Evolutionary conservation across 768 basidiomycete genomes (phyloP), one percentile per base, ranked within the genome.

Genomic region (Mycena alexandri): DNA sequence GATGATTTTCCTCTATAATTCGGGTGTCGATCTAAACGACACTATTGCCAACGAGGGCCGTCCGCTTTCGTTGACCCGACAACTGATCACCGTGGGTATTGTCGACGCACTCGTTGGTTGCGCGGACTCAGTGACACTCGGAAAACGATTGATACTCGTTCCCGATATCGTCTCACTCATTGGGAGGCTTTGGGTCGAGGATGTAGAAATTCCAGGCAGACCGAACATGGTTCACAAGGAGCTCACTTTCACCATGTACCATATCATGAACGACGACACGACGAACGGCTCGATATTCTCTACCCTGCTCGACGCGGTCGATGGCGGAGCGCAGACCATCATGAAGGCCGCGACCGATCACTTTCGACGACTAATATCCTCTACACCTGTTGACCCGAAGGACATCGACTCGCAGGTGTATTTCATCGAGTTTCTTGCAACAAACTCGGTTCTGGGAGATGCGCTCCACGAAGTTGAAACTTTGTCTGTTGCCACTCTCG

Each of bases 1-100:
- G 66, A 62, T 67, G 60, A 47, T 67, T 11, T 67, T 67, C 55
- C 48, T 67, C n/a, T 67, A 61, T 22, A 67, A 67, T 52, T 61
- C 41, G 21, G 66, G 66, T 6, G 13, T 57, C 12, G 66, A 67
- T 43, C 36, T 67, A 16, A 67, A 67, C 48, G 55, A 62, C 9
- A 62, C 54, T 14, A 62, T 67, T 21, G 48, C 42, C n/a, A 67
- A 67, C 19, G 47, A 67, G 36, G 60, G 29, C 16, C 41, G 66
- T 16, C 60, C 66, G 14, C 65, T 66, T 46, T 29, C 47, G 11
- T 10, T 66, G 19, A 67, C 66, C 41, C 66, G 66, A 14, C 60
- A 50, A 33, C 14, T 52, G 1, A 41, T 62, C 24, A 38, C 60
- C 10, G 66, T 67, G 29, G 66, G 52, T 34, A 55, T 67, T 33